Conservation (phyloP, 1,139 yeast species). For the Protomyces lactucae-debilis region DNA sequence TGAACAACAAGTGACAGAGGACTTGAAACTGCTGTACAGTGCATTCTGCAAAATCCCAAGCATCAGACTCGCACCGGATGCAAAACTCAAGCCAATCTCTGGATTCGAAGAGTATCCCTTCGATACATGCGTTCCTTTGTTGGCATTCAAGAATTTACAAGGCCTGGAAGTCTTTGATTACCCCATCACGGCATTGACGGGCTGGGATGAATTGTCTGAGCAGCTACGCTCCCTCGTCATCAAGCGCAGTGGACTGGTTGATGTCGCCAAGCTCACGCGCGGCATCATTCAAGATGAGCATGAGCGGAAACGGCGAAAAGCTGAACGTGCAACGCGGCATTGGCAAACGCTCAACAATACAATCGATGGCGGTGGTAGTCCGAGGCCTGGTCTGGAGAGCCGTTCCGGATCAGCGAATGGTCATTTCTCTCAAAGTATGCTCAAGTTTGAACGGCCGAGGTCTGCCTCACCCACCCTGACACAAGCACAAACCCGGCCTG, state of each 20-base stretch:
- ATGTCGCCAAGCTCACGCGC: conserved; percentile 48
- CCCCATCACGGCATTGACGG: conserved; percentile 61
- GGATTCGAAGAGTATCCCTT: conserved; percentile 69
- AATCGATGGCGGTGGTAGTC: neutral
- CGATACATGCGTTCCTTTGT: conserved; percentile 62
- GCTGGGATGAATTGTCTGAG: conserved; percentile 58
- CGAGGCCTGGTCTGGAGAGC: conserved; percentile 4
- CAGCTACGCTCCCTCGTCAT: conserved; percentile 54
- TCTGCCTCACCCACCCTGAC: conserved; percentile 10
- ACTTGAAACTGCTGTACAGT: conserved; percentile 56
- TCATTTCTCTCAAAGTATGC: neutral
- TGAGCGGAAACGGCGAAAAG: conserved; percentile 39
- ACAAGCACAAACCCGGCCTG: neutral
- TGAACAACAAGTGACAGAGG: conserved; percentile 35
- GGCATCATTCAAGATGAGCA: conserved; percentile 53
- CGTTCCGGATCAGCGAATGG: neutral
- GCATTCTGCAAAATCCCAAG: conserved; percentile 65
- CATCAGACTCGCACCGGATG: conserved; percentile 55
- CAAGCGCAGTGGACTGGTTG: conserved; percentile 49
- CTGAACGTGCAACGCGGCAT: conserved; percentile 41
- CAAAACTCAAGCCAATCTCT: conserved; percentile 52
- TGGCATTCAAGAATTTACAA: conserved; percentile 56
- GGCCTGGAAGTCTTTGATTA: conserved; percentile 57
- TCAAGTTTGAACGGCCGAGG: conserved; percentile 3
- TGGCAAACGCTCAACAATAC: conserved; percentile 20